Base-by-base conservation (phyloP, 1,139 yeast genomes). In the Candida sp. region DNA sequence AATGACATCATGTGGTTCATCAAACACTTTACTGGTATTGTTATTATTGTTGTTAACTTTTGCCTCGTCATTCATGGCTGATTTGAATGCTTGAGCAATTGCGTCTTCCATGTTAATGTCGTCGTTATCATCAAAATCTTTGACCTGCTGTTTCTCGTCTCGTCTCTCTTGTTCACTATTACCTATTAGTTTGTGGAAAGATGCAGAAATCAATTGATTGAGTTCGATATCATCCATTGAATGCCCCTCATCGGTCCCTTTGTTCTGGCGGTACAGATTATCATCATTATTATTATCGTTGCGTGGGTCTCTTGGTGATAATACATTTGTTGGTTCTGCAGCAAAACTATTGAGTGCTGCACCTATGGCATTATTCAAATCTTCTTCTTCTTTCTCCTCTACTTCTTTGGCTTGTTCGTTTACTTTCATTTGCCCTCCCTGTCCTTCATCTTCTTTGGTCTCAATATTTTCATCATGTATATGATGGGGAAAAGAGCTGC, bases 31-130 rank as follows among this genome's bases (percentile, higher is more conserved):
- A 5, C 15, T 9, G 32, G 12, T 23, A n/a, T 8, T 25, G 29
- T 22, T 33, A 8, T 9, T 37, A 27, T 15, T 33, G 21, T 21
- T 43, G 9, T 36, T 36, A 22, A n/a, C 19, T 21, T 15, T 23
- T 19, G 21, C 23, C 32, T 35, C 27, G 5, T 35, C 35, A 36
- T n/a, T 32, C 49, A 60, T 49, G 4, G 66, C 68, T 1, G 68
- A 55, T 38, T 59, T 61, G 48, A 68, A 66, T 1, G 74, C 73
- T 44, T 59, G 67, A 3, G 66, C 57, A 21, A 67, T 68, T 11
- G 65, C 70, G 49, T 53, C 60, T 43, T 64, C 65, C 53, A 64
- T 58, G 33, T 54, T 56, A 12, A 52, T 49, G 42, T 57, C 64
- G 15, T 55, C 59, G 12, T 47, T 43, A 2, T 41, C 49, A 7